Base-by-base conservation (phyloP, 2,329 filamentous ascomycete species). In the Phymatotrichopsis omnivora region DNA sequence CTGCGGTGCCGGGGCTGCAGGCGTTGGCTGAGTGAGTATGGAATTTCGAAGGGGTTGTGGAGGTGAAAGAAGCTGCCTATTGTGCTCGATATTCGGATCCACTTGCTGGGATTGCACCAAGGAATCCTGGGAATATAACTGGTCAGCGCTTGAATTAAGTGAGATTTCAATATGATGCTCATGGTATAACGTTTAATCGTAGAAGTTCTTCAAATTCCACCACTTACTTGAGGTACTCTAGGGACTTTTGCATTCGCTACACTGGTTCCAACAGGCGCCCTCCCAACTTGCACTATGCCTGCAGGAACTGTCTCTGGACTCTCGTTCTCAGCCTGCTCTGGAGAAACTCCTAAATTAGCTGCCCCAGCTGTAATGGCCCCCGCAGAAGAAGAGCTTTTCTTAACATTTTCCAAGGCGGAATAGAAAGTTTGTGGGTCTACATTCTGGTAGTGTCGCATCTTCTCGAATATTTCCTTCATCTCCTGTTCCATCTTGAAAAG, bases 361-460 rank as follows among this genome's bases (percentile, higher is more conserved):
- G 30, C 24, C 17, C 36, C 39, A 20, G 32, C 11, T 12, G 19
- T 39, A 19, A 41, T 40, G 8, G 39, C 39, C 25, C 29, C 29
- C 17, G 34, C 22, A 11, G 38, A 12, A 39, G 42, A 28, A 29
- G 53, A 60, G 59, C 31, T 68, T 57, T 64, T 75, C 65, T 63
- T 74, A 62, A 67, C 58, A 51, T 62, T 60, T 44, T 75, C 72
- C 72, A 72, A 75, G 7, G 77, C 66, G 53, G 66, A 67, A 19
- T 71, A 68, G 39, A 77, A 68, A 45, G 74, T 63, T 8, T 62
- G 61, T 3, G 74, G 74, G 53, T 77, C 71, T 55, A 70, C 69
- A 20, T 62, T 61, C 48, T 75, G 74, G 47, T 74, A 68, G 49
- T 75, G 68, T 29, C 72, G 65, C 71, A 77, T 75, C 54, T 71